These are phyloP conservation scores for Fragaria vesca DNA, from an alignment of 306 rosid genomes.

Conservation along the genomic window DNA sequence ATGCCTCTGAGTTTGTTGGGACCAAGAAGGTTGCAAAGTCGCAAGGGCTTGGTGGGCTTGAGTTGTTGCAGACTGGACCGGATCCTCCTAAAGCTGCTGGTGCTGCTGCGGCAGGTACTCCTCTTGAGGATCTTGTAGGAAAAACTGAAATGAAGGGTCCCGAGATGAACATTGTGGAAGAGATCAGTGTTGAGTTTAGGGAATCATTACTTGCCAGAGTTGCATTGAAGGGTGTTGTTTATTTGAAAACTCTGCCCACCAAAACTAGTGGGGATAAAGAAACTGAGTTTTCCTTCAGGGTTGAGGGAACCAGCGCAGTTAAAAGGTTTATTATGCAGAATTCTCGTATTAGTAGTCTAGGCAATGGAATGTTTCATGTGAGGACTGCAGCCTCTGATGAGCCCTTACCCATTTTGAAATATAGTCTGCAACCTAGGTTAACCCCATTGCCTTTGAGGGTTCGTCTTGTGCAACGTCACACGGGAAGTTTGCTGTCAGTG, in stretches of 20 bases:
- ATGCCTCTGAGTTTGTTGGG: constrained; percentile 81
- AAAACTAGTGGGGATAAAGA: constrained; percentile 73
- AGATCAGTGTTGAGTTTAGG: constrained; percentile 85
- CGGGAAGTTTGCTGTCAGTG: constrained; percentile 79
- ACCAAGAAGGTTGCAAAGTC: constrained; percentile 51
- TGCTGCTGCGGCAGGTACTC: constrained; percentile 43
- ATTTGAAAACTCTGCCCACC: constrained; percentile 79
- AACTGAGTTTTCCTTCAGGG: constrained; percentile 86
- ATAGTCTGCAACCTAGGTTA: constrained; percentile 70
- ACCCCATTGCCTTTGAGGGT: constrained; percentile 92
- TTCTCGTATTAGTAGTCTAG: constrained; percentile 78
- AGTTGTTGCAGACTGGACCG: constrained; percentile 78
- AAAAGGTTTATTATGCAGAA: constrained; percentile 82
- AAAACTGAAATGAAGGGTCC: constrained; percentile 86
- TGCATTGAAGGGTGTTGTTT: constrained; percentile 76
- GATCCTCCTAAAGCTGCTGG: constrained; percentile 45
- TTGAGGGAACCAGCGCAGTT: constrained; percentile 68
- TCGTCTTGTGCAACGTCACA: constrained; percentile 79
- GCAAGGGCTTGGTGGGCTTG: constrained; percentile 94
- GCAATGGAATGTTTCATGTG: constrained; percentile 84
- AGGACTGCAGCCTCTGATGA: constrained; percentile 70
- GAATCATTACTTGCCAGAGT: constrained; percentile 85
- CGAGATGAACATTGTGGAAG: constrained; percentile 76
- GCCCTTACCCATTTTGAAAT: constrained; percentile 82
- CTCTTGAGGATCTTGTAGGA: constrained; percentile 61